Evolutionary conservation across 78 protist genomes (phyloP).

Genomic region (Guillardia theta): DNA sequence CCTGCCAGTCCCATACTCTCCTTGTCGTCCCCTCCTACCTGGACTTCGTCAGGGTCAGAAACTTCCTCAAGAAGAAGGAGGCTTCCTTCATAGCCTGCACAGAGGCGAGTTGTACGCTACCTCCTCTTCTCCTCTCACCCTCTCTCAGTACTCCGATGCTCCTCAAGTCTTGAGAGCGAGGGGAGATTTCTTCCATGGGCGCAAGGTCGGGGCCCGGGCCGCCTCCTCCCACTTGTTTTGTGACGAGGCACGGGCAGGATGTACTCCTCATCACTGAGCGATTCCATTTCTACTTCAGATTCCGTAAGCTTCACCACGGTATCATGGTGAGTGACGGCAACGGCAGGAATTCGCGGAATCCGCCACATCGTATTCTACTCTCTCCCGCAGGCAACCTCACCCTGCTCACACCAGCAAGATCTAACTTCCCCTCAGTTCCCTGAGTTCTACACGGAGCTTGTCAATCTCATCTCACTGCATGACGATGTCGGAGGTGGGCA

Average conservation of each 20-base stretch:
- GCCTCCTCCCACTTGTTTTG: too few relatives aligned
- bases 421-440: too few relatives aligned
- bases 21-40: not conserved
- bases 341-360: not conserved
- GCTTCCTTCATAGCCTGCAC: not conserved
- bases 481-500: too few relatives aligned
- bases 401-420: too few relatives aligned
- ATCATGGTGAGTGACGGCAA: too few relatives aligned
- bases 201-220: too few relatives aligned
- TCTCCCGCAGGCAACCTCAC: slow-evolving; percentile 53
- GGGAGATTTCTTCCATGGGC: not conserved
- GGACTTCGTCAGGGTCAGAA: not conserved
- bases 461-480: too few relatives aligned
- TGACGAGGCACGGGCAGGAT: too few relatives aligned
- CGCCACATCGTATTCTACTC: slow-evolving; percentile 10
- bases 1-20: not conserved
- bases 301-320: too few relatives aligned
- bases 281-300: not conserved
- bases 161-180: not conserved
- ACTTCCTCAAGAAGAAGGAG: not conserved
- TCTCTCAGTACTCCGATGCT: not conserved
- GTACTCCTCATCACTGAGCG: not conserved
- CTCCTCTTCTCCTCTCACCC: not conserved
- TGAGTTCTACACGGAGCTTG: too few relatives aligned
- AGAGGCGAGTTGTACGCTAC: not conserved